phyloP scores from a whole-genome alignment of 768 basidiomycete species.

The Baorangia bicolor region DNA sequence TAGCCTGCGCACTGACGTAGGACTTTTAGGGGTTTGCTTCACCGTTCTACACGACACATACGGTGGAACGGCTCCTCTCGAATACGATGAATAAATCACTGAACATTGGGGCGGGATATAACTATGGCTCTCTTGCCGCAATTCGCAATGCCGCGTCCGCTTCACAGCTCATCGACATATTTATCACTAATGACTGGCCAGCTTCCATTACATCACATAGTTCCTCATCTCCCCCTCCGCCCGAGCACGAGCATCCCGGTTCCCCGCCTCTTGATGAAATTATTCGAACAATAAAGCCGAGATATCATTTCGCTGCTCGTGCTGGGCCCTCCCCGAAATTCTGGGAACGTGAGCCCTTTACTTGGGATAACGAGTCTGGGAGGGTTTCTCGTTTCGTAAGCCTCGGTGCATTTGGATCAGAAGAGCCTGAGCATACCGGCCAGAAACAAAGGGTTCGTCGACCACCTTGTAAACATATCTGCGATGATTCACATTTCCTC shows the following conservation, averaged over 20 bases:
- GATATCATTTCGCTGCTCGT: constrained; percentile 81
- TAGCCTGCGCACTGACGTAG: background rate
- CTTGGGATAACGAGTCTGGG: constrained; percentile 71
- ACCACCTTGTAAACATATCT: background rate
- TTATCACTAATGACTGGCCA: constrained; percentile 82
- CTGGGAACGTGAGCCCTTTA: constrained; percentile 94
- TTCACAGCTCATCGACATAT: constrained; percentile 72
- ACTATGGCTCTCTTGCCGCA: constrained; percentile 63
- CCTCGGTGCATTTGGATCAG: constrained; percentile 83
- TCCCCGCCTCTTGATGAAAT: constrained; percentile 65
- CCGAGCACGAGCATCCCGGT: constrained; percentile 42
- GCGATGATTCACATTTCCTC: constrained; percentile 6
- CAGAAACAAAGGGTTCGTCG: constrained; percentile 83
- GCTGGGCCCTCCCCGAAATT: constrained; percentile 70
- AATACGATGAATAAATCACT: constrained; percentile 59
- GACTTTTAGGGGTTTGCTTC: constrained; percentile 65
- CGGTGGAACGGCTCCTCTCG: constrained; percentile 68
- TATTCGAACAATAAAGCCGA: constrained; percentile 66
- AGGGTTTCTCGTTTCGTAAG: constrained; percentile 76
- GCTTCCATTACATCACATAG: constrained; percentile 62
- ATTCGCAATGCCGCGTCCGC: constrained; percentile 61
- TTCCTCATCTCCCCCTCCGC: constrained; percentile 45
- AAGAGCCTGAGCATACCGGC: constrained; percentile 44
- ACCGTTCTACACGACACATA: constrained; percentile 70
- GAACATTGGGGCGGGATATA: constrained; percentile 43